These are phyloP conservation scores for Globisporangium polare DNA, from an alignment of 352 stramenopile genomes.

Conservation along the genomic window DNA sequence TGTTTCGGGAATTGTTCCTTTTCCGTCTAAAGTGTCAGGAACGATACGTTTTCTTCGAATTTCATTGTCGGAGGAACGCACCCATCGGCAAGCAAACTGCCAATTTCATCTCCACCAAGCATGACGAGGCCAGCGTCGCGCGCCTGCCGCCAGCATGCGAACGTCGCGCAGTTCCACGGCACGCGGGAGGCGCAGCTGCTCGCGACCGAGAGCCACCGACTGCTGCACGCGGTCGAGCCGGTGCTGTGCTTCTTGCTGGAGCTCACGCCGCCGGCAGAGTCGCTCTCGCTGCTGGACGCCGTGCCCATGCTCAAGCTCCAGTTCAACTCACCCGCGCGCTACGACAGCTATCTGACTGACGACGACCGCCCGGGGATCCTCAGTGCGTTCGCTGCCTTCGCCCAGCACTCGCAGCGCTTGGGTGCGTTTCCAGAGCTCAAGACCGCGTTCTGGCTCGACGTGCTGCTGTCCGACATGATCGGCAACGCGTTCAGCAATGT, in stretches of 20 bases:
- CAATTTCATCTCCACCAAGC: no score
- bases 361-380: neutral
- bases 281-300: neutral
- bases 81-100: no score
- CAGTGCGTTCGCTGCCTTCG: neutral
- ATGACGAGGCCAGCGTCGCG: no score
- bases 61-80: no score
- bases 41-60: no score
- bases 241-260: neutral
- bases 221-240: neutral
- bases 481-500: neutral
- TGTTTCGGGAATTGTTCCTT: no score
- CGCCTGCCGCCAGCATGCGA: neutral
- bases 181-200: neutral
- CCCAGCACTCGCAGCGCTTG: slow-evolving; percentile 1
- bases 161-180: neutral
- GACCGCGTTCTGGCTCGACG: slow-evolving; percentile 8
- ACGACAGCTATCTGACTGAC: neutral
- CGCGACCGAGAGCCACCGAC: neutral
- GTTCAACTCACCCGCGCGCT: neutral
- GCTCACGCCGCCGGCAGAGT: neutral
- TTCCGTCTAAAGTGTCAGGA: no score
- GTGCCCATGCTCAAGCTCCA: slow-evolving; percentile 2
- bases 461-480: slow-evolving; percentile 4
- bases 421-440: slow-evolving; percentile 5